Evolutionary conservation across 345 rosid species (phyloP), one percentile per base, ranked within the genome.

Genomic region (Sisymbrium altissimum): DNA sequence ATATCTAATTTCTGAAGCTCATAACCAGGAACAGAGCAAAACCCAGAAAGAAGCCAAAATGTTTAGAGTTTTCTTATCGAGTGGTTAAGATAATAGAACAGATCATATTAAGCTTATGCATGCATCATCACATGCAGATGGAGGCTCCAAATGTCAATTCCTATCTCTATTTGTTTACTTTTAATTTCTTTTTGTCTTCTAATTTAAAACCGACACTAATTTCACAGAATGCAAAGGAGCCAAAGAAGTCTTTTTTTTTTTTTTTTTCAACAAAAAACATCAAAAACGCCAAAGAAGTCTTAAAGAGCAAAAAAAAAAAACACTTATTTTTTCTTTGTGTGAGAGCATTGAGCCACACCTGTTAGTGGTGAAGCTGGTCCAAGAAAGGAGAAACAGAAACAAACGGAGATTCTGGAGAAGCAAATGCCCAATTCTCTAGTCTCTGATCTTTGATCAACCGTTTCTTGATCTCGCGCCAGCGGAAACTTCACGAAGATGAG

Each of bases 371-470:
- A 87, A 86, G 78, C 52, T 67, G 44, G 69, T 25, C 81, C 72
- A 82, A 62, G 84, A 87, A 40, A 83, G 44, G 75, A 84, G 55
- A 49, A 78, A 56, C 13, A 84, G 80, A 60, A 85, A 53, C 49
- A 82, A 72, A 76, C 15, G 41, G 35, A 10, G 27, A 78, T 57
- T 52, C 72, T 78, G 49, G 77, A 64, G 65, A 64, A 19, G 69
- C 56, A 35, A 80, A 72, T 68, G 64, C 64, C 78, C 91, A 85
- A 85, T 70, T 68, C 78, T 27, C 41, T 78, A 38, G 38, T 29
- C 7, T 27, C 50, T 78, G 43, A 44, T 29, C 14, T 14, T 9
- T 30, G 58, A 71, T 12, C 30, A 4, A 30, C 76, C 19, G 60
- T 18, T 66, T 62, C 36, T 33, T 78, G 55, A 63, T 64, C 58